Evolutionary conservation across 768 basidiomycete genomes (phyloP).

Genomic region (Rubroboletus pulcherrimus): DNA sequence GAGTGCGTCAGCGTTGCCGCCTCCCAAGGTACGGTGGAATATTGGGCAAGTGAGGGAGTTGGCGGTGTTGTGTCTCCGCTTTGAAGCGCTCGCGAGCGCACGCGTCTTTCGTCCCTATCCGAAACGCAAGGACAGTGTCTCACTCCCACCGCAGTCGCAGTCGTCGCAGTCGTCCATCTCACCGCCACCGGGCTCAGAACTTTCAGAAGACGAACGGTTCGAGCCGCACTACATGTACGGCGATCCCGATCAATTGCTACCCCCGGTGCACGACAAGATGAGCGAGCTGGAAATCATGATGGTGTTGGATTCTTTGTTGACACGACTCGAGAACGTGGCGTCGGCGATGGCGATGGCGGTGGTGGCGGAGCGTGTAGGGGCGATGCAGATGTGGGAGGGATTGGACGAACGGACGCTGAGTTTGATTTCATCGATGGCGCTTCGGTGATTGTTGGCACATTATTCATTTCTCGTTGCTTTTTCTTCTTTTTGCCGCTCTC

Average conservation of each 20-base stretch:
- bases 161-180: slow-evolving; percentile 2
- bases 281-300: slow-evolving; percentile 69
- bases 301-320: slow-evolving; percentile 71
- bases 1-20: slow-evolving; percentile 5
- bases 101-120: slow-evolving; percentile 53
- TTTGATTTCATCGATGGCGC: slow-evolving; percentile 36
- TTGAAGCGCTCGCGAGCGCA: slow-evolving; percentile 69
- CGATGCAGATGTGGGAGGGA: slow-evolving; percentile 35
- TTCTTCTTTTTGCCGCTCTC: background rate
- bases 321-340: slow-evolving; percentile 74
- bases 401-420: slow-evolving; percentile 50
- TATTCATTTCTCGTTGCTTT: background rate
- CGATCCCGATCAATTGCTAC: slow-evolving; percentile 62
- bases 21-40: slow-evolving; percentile 55
- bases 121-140: slow-evolving; percentile 32
- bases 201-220: slow-evolving; percentile 20
- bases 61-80: slow-evolving; percentile 66
- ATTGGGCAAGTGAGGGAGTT: slow-evolving; percentile 74
- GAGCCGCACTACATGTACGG: slow-evolving; percentile 45
- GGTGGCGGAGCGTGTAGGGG: slow-evolving; percentile 23
- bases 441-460: slow-evolving; percentile 15
- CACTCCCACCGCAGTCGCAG: slow-evolving; percentile 2
- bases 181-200: slow-evolving; percentile 10
- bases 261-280: slow-evolving; percentile 64
- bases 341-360: slow-evolving; percentile 25